Conservation (phyloP, 306 rosid species). For the Sophora flavescens region DNA sequence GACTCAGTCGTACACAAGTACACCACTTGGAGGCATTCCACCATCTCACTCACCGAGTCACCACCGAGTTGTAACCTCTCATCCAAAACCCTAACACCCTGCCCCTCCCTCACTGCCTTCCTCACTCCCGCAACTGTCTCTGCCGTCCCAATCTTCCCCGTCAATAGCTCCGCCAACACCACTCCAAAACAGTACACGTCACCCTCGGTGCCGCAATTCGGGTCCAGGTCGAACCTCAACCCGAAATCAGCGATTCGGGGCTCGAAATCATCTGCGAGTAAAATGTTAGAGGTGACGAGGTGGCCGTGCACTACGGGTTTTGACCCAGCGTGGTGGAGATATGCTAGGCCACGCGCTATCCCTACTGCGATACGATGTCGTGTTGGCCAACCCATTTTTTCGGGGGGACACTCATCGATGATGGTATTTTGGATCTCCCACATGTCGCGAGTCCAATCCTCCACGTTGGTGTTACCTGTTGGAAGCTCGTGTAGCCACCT, state of each 20-base stretch:
- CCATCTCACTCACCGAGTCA: constrained; percentile 65
- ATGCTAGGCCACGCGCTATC: constrained; percentile 91
- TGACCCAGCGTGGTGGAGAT: constrained; percentile 87
- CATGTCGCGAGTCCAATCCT: constrained; percentile 86
- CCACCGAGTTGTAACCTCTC: constrained; percentile 53
- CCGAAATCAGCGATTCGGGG: constrained; percentile 83
- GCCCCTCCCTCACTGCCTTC: constrained; percentile 70
- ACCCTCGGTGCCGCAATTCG: constrained; percentile 40
- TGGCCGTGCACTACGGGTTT: constrained; percentile 81
- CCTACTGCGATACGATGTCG: constrained; percentile 91
- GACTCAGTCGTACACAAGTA: constrained; percentile 78
- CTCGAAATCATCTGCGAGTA: constrained; percentile 70
- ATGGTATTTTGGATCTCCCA: constrained; percentile 71
- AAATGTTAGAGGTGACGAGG: constrained; percentile 71
- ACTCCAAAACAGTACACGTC: constrained; percentile 90
- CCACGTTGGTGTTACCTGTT: constrained; percentile 81
- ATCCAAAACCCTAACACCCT: constrained; percentile 56
- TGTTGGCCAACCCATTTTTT: constrained; percentile 74
- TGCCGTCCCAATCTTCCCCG: constrained; percentile 65
- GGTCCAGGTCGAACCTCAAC: constrained; percentile 42
- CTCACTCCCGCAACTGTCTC: constrained; percentile 70
- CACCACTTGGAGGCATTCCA: constrained; percentile 79
- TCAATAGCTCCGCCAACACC: constrained; percentile 72
- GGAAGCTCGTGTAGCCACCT: constrained; percentile 95
- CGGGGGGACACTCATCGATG: constrained; percentile 36